These are phyloP conservation scores for Turnera subulata DNA, from an alignment of 345 rosid genomes.

Conservation along the genomic window DNA sequence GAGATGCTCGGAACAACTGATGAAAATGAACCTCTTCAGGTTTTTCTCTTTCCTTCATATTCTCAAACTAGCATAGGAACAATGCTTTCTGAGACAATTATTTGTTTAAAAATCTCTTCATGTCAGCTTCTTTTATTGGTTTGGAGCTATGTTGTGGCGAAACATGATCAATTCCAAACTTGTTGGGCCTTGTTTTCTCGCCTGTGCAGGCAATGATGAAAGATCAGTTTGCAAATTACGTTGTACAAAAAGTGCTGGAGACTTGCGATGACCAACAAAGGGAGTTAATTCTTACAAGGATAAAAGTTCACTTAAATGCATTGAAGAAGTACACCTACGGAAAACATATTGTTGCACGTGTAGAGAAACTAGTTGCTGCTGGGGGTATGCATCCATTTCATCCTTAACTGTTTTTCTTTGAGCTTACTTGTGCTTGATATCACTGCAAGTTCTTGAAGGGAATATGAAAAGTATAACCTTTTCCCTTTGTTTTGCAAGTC, in stretches of 20 bases:
- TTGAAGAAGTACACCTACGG: slow-evolving; percentile 93
- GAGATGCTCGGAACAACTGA: slow-evolving; percentile 99
- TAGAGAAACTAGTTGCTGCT: slow-evolving; percentile 92
- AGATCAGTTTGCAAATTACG: slow-evolving; percentile 98
- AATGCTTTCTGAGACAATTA: no score
- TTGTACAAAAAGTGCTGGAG: slow-evolving; percentile 96
- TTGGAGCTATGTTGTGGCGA: no score
- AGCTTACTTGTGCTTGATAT: not conserved
- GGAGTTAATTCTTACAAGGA: slow-evolving; percentile 75
- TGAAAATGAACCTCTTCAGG: slow-evolving; percentile 99
- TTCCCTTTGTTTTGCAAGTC: not conserved
- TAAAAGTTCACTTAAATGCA: slow-evolving; percentile 83
- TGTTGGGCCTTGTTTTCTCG: no score
- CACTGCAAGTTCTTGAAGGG: no score
- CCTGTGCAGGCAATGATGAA: slow-evolving; percentile 85
- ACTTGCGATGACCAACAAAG: slow-evolving; percentile 91
- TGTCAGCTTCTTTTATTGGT: no score
- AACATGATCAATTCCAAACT: no score
- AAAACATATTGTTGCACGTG: slow-evolving; percentile 96
- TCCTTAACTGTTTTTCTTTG: not conserved
- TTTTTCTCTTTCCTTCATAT: slow-evolving; percentile 15
- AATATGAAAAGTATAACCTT: not conserved
- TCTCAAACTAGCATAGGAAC: no score
- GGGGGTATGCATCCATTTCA: slow-evolving; percentile 54
- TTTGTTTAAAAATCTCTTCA: no score